These are phyloP conservation scores for Moniliella sp. DNA, from an alignment of 1,284 basidiomycete species.

Conservation along the genomic window DNA sequence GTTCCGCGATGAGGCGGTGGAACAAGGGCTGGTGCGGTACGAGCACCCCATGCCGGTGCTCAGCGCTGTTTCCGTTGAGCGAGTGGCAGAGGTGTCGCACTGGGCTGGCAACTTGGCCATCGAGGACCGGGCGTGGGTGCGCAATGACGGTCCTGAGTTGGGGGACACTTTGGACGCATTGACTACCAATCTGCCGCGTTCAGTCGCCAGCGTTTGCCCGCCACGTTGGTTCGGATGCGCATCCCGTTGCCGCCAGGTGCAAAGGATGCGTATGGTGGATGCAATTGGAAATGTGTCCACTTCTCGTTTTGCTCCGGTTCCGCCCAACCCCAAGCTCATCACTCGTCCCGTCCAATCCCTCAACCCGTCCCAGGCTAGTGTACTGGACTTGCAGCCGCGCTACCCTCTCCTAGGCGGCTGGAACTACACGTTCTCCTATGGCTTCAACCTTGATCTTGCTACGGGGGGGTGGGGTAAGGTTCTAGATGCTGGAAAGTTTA, in stretches of 20 bases:
- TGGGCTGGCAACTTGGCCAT: constrained; percentile 89
- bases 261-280: constrained; percentile 9
- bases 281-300: constrained; percentile 85
- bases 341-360: constrained; percentile 4
- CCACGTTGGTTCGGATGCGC: not conserved
- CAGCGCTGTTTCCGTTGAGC: constrained; percentile 50
- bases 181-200: not conserved
- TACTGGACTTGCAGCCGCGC: constrained; percentile 56
- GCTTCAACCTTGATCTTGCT: constrained; percentile 53
- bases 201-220: too few species aligned
- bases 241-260: constrained; percentile 1
- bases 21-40: constrained; percentile 51
- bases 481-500: constrained; percentile 40
- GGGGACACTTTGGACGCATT: too few species aligned
- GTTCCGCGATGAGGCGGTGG: constrained; percentile 33
- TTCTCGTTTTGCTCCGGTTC: constrained; percentile 52
- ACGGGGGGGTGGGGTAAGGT: constrained; percentile 40
- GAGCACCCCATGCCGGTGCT: constrained; percentile 56
- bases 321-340: constrained; percentile 5
- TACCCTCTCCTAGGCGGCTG: constrained; percentile 88
- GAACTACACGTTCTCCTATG: constrained; percentile 86
- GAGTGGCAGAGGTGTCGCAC: constrained; percentile 73
- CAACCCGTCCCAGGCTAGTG: constrained; percentile 35
- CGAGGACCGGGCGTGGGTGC: constrained; percentile 61
- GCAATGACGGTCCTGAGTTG: constrained; percentile 66